phyloP scores from a whole-genome alignment of 2,329 filamentous ascomycete species.

The Onygenales sp. region DNA sequence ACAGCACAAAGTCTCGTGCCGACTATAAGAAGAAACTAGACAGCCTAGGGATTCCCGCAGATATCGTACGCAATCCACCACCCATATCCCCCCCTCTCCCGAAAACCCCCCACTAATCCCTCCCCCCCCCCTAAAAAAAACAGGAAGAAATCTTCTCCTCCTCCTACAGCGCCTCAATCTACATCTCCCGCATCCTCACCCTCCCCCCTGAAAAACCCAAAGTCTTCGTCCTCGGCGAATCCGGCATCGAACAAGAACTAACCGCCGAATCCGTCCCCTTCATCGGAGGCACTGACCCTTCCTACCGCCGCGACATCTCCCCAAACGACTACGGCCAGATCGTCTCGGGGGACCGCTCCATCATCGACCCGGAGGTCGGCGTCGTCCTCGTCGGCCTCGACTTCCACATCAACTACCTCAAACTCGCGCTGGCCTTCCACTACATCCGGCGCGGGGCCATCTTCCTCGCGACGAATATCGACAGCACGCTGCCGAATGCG shows the following conservation, averaged over 20 bases:
- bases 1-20: constrained; percentile 88
- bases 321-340: constrained; percentile 72
- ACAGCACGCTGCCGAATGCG: constrained; percentile 77
- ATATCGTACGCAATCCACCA: constrained; percentile 46
- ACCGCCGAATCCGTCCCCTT: constrained; percentile 66
- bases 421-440: constrained; percentile 73
- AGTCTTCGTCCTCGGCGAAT: constrained; percentile 87
- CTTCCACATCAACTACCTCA: constrained; percentile 92
- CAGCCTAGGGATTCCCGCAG: constrained; percentile 66
- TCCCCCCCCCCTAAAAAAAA: background rate
- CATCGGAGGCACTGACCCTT: constrained; percentile 77
- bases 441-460: constrained; percentile 72
- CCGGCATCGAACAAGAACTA: constrained; percentile 83
- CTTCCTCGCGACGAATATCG: constrained; percentile 88
- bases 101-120: background rate
- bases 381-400: constrained; percentile 85
- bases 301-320: constrained; percentile 65
- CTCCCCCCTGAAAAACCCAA: constrained; percentile 74
- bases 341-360: constrained; percentile 57
- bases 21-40: constrained; percentile 92
- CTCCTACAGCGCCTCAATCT: constrained; percentile 88
- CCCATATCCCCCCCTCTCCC: background rate
- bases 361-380: constrained; percentile 79
- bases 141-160: constrained; percentile 92
- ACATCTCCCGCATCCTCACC: constrained; percentile 85